Evolutionary conservation across 2,329 filamentous ascomycete genomes (phyloP).

Genomic region (Tetracladium maxilliforme): DNA sequence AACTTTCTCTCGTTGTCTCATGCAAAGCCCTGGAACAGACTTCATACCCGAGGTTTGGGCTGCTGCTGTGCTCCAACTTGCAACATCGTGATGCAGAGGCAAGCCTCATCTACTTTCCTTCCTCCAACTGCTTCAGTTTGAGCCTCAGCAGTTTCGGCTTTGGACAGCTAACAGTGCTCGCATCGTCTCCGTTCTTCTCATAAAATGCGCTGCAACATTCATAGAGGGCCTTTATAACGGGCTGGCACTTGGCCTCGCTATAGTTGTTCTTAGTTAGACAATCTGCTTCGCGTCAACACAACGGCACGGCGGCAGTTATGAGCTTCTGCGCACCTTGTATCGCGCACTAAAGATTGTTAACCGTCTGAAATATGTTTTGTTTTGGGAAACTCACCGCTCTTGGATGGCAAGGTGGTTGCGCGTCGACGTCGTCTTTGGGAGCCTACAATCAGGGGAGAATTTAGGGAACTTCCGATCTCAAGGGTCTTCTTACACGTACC

Average conservation of each 20-base stretch:
- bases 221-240: conserved; percentile 72
- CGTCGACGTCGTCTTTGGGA: conserved; percentile 55
- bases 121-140: conserved; percentile 79
- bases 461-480: conserved; percentile 3
- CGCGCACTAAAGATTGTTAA: conserved; percentile 47
- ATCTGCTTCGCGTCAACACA: conserved; percentile 30
- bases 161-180: conserved; percentile 70
- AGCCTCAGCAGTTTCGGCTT: conserved; percentile 65
- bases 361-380: conserved; percentile 3
- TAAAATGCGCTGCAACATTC: conserved; percentile 91
- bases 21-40: neutral
- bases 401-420: conserved; percentile 71
- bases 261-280: conserved; percentile 77
- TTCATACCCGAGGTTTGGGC: neutral
- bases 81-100: conserved; percentile 1
- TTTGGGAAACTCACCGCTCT: conserved; percentile 55
- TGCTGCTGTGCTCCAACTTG: neutral
- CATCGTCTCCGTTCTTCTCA: conserved; percentile 59
- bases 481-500: neutral
- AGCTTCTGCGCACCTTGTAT: conserved; percentile 56
- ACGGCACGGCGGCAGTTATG: neutral
- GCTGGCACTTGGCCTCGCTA: conserved; percentile 71
- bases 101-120: conserved; percentile 20
- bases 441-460: conserved; percentile 18
- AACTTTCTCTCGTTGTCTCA: neutral